Base-by-base conservation (phyloP, 331 rosid genomes). In the Pyracantha coccinea region DNA sequence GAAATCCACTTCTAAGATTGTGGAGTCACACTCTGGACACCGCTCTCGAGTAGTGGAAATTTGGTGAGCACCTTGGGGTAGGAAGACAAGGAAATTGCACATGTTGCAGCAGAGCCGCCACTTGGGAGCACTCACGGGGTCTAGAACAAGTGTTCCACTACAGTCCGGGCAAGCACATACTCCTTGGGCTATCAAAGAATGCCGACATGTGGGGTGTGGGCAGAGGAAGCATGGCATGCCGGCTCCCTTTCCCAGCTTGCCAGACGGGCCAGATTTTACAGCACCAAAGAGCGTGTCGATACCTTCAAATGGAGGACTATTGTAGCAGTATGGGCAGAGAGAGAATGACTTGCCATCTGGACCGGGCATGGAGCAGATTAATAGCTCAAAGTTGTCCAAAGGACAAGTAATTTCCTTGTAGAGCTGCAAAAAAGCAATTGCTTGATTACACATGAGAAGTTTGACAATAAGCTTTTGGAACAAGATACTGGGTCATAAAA, bases 101-200 rank as follows among this genome's bases (percentile, higher is more conserved):
- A 80, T 86, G 19, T 94, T 94, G 90, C 98, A 94, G 72, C 84
- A 55, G 20, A 94, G 95, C 17, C 87, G 85, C 98, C 98, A 90
- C 78, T 88, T 94, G 78, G 98, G 97, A 73, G 96, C 90, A 75
- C 98, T 88, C 33, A 91, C 60, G 2, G 97, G 98, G 75, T 94
- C 97, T 69, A 94, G 87, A 79, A 90, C 89, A 44, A 94, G 96
- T 10, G 96, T 90, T 60, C 98, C 98, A 27, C 90, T 88, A 75
- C 98, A 94, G 75, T 94, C 98, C 1, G 98, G 98, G 79, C 97
- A 94, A 78, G 95, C 95, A 75, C 98, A 91, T 15, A 94, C 96
- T 77, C 98, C 92, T 81, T 87, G 97, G 41, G 90, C 71, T 79
- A 88, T 90, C 75, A 91, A 72, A 29, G 98, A 94, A 78, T 90